Evolutionary conservation across 192 early-diverging fungal species (phyloP), one percentile per base, ranked within the genome.

Genomic region (Umbelopsis ramanniana): DNA sequence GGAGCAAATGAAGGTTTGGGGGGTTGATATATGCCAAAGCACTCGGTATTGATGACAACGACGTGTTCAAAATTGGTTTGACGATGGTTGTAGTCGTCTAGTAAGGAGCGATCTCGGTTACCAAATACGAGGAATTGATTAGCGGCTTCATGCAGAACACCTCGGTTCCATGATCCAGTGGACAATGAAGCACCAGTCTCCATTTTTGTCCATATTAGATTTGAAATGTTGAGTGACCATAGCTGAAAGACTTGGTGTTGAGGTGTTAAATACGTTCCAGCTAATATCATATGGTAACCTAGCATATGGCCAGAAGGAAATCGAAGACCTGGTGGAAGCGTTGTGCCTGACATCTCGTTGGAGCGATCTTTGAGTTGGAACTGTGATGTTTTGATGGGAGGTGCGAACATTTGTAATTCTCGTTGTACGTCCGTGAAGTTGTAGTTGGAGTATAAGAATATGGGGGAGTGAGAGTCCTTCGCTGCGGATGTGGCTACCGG

Each of bases 361-460:
- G 93, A 94, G n/a, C 87, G 84, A 72, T 94, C 92, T 52, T 87
- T 82, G 14, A 91, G 79, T 46, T 84, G 81, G 68, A 85, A 81
- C 29, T 83, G 82, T 33, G 55, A 43, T 0, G 35, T 38, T 5
- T 82, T 70, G n/a, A 72, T 72, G n/a, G 90, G 85, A 4, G 91
- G 83, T 45, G 76, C 83, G 22, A 94, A 79, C 22, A 89, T 73
- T 79, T 94, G 92, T 19, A 94, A 81, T 54, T 92, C 89, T 23
- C 93, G 88, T 74, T 89, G 89, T 43, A 94, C 93, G 37, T 90
- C 84, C 0, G 89, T 84, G 71, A 94, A 94, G 77, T 91, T 94
- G 83, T 92, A 92, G 80, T 94, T 94, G 72, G 91, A 92, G 76
- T 94, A 94, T 38, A 94, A 81, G 60, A 90, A 89, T 43, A 90